Percentiles rank a stretch among this genome's conserved stretches.
phyloP scores from a whole-genome alignment of 495 filamentous ascomycete genomes.

The Penicillium subrubescens region DNA sequence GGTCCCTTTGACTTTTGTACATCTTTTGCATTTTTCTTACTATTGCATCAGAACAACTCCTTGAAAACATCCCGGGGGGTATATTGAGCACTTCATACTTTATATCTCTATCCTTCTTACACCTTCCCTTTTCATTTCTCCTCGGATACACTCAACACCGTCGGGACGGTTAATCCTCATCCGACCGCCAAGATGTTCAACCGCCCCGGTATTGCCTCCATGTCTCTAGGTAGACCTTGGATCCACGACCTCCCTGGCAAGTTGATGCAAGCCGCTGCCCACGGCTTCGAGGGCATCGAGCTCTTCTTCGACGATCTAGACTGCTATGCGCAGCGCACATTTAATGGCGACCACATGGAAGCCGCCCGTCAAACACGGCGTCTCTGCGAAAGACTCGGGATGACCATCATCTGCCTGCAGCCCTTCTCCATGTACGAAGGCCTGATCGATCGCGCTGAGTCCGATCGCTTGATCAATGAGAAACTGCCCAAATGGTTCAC shows the following conservation, averaged over 20 bases:
- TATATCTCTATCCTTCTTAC: not conserved
- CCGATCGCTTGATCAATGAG: slow-evolving; percentile 54
- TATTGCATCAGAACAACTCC: not conserved
- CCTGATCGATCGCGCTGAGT: slow-evolving; percentile 62
- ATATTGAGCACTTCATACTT: not conserved
- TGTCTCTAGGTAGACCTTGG: slow-evolving; percentile 71
- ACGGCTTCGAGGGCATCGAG: slow-evolving; percentile 73
- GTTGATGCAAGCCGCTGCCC: slow-evolving; percentile 62
- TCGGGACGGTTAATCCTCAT: not conserved
- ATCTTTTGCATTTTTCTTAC: slow-evolving; percentile 1
- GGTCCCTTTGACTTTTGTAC: not conserved
- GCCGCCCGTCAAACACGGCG: slow-evolving; percentile 59
- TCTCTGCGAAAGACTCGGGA: slow-evolving; percentile 58
- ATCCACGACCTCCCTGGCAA: slow-evolving; percentile 67
- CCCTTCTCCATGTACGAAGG: slow-evolving; percentile 83
- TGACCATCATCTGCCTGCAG: slow-evolving; percentile 72
- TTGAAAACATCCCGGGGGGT: not conserved
- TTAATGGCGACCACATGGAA: slow-evolving; percentile 49
- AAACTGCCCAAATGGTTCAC: slow-evolving; percentile 71
- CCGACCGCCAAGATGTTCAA: slow-evolving; percentile 33
- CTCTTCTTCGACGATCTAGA: slow-evolving; percentile 80
- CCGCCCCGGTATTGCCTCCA: slow-evolving; percentile 63
- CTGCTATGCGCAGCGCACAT: slow-evolving; percentile 61
- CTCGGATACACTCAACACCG: not conserved
- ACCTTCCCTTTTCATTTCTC: not conserved